A percentile compares a stretch with the other conserved stretches of the same genome.
phyloP scores from a whole-genome alignment of 106 monocot genomes.

The Vanilla planifolia region DNA sequence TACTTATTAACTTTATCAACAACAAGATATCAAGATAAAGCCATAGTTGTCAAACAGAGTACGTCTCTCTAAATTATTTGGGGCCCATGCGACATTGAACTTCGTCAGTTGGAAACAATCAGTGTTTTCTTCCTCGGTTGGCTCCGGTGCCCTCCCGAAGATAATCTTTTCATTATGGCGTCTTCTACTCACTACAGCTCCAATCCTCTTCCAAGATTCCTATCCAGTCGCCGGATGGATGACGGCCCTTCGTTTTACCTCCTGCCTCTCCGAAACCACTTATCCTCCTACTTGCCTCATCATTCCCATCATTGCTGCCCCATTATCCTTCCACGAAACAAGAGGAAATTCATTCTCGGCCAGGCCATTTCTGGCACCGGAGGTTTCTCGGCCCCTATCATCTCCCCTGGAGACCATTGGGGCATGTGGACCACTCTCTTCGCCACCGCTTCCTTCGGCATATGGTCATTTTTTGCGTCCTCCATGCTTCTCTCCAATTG shows the following conservation, averaged over 20 bases:
- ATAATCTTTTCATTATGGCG: too few species aligned
- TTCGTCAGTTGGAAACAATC: too few species aligned
- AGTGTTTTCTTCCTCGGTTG: too few species aligned
- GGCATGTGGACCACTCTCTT: conserved; percentile 45
- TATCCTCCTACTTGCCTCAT: neutral
- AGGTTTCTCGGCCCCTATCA: conserved; percentile 19
- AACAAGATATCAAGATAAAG: too few species aligned
- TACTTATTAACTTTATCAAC: too few species aligned
- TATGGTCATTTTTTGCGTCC: conserved; percentile 8
- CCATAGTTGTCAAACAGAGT: too few species aligned
- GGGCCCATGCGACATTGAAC: too few species aligned
- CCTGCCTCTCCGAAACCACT: neutral
- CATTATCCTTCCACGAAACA: neutral
- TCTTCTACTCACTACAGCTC: too few species aligned
- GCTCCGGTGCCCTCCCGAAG: too few species aligned
- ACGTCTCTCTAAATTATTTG: too few species aligned
- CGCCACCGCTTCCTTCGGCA: conserved; percentile 36
- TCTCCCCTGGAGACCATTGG: conserved; percentile 48
- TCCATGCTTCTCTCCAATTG: neutral
- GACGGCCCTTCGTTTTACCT: neutral
- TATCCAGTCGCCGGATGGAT: neutral
- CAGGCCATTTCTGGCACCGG: neutral
- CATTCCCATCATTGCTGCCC: neutral
- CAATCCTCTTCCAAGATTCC: too few species aligned
- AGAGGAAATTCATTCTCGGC: neutral